Percentiles rank a stretch among this genome's conserved stretches.
These are phyloP conservation scores for Xylaria castorea DNA, from an alignment of 495 filamentous ascomycete genomes.

Conservation along the genomic window DNA sequence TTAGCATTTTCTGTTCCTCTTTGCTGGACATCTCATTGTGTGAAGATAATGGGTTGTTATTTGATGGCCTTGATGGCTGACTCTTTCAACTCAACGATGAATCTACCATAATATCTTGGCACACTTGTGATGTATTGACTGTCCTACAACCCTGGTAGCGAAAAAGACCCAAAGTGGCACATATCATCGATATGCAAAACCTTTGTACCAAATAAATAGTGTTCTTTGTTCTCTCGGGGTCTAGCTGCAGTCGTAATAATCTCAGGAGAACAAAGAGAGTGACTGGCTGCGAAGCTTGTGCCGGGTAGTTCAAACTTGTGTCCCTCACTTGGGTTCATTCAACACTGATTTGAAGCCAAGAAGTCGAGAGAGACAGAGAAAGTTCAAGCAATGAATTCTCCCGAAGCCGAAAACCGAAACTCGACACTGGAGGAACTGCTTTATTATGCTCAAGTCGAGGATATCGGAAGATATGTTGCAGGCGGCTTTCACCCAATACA, in stretches of 20 bases:
- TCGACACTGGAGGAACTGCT: not conserved
- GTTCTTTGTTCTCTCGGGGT: not conserved
- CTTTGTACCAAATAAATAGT: not conserved
- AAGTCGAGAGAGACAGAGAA: not conserved
- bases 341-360: not conserved
- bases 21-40: not conserved
- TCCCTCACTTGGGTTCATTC: not conserved
- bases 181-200: not conserved
- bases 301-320: not conserved
- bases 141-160: not conserved
- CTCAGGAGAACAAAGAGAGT: not conserved
- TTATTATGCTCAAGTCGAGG: not conserved
- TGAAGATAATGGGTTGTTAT: not conserved
- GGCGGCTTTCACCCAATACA: slow-evolving; percentile 54
- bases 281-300: not conserved
- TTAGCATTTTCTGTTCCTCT: not conserved
- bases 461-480: slow-evolving; percentile 34
- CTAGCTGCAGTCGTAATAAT: not conserved
- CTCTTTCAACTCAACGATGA: not conserved
- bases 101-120: not conserved
- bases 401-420: not conserved
- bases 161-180: not conserved
- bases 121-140: not conserved
- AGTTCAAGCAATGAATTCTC: not conserved
- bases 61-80: not conserved